Evolutionary conservation across 805 yeast genomes (phyloP).

Genomic region (Brettanomyces bruxellensis): DNA sequence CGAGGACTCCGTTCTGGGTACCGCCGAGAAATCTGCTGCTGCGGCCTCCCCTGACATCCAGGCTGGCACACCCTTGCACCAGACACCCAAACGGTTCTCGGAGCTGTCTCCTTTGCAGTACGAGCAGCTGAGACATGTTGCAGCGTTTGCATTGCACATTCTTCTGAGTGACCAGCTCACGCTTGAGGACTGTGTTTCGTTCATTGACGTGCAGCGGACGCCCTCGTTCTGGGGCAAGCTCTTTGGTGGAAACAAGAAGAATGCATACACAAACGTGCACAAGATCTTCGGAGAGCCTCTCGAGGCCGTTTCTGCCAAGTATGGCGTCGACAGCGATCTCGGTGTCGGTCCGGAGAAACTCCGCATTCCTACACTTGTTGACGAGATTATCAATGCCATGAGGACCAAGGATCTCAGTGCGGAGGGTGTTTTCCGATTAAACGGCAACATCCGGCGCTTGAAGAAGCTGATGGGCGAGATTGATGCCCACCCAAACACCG

Average conservation of each 20-base stretch:
- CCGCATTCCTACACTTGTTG: slow-evolving; percentile 76
- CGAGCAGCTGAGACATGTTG: slow-evolving; percentile 47
- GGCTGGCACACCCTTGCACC: background rate
- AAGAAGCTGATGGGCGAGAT: slow-evolving; percentile 65
- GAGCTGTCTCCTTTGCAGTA: slow-evolving; percentile 53
- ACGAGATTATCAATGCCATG: slow-evolving; percentile 76
- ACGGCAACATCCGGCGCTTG: slow-evolving; percentile 84
- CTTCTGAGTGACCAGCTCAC: slow-evolving; percentile 20
- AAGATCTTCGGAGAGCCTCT: slow-evolving; percentile 73
- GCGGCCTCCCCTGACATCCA: background rate
- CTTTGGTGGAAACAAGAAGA: slow-evolving; percentile 18
- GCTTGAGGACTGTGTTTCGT: slow-evolving; percentile 31
- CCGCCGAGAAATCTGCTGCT: too few species aligned
- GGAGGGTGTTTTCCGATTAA: slow-evolving; percentile 93
- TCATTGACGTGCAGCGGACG: slow-evolving; percentile 34
- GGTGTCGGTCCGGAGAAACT: slow-evolving; percentile 79
- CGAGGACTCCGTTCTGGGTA: background rate
- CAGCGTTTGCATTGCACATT: slow-evolving; percentile 43
- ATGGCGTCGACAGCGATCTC: slow-evolving; percentile 75
- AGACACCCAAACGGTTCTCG: slow-evolving; percentile 35
- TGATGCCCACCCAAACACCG: slow-evolving; percentile 57
- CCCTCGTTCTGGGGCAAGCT: slow-evolving; percentile 46
- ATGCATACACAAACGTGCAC: slow-evolving; percentile 3
- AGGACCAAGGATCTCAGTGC: slow-evolving; percentile 88
- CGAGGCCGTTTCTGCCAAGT: slow-evolving; percentile 52